Evolutionary conservation across 805 yeast species (phyloP).

Genomic region (Metschnikowia matae): DNA sequence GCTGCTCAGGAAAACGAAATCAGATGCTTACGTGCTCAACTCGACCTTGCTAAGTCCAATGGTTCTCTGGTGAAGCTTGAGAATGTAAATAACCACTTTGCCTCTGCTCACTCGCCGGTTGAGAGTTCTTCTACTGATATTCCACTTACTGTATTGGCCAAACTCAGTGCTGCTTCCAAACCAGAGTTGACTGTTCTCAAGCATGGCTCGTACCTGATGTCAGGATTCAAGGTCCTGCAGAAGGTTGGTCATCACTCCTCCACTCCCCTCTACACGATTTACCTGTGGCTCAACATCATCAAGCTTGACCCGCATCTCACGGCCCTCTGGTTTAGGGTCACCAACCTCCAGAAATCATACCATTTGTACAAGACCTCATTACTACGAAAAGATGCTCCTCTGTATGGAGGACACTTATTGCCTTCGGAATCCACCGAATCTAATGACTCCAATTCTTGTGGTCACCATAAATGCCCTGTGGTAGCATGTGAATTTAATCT

Average conservation of each 20-base stretch:
- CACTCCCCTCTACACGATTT: slow-evolving; percentile 19
- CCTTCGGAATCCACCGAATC: slow-evolving; percentile 7
- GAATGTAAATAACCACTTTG: background rate
- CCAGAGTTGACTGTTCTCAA: slow-evolving; percentile 13
- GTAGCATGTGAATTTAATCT: slow-evolving; percentile 38
- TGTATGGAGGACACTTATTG: background rate
- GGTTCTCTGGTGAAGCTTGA: background rate
- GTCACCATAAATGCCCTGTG: slow-evolving; percentile 33
- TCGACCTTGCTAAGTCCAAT: background rate
- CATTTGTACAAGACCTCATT: slow-evolving; percentile 31
- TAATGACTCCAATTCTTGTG: slow-evolving; percentile 11
- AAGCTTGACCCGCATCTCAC: slow-evolving; percentile 39
- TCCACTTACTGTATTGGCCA: slow-evolving; percentile 20
- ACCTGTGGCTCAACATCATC: slow-evolving; percentile 38
- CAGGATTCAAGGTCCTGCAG: slow-evolving; percentile 5
- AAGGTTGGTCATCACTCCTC: slow-evolving; percentile 1
- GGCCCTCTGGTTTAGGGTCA: slow-evolving; percentile 38
- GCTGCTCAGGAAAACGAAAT: slow-evolving; percentile 10
- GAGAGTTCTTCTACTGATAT: background rate
- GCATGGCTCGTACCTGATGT: slow-evolving; percentile 17
- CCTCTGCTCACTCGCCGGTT: background rate
- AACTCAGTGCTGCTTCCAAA: slow-evolving; percentile 17
- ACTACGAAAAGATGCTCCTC: slow-evolving; percentile 7
- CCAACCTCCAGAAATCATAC: slow-evolving; percentile 38
- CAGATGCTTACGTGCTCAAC: slow-evolving; percentile 12